Percentiles rank a stretch among this genome's conserved stretches.
These are phyloP conservation scores for Dendryphion nanum DNA, from an alignment of 2,329 filamentous ascomycete genomes.

Conservation along the genomic window DNA sequence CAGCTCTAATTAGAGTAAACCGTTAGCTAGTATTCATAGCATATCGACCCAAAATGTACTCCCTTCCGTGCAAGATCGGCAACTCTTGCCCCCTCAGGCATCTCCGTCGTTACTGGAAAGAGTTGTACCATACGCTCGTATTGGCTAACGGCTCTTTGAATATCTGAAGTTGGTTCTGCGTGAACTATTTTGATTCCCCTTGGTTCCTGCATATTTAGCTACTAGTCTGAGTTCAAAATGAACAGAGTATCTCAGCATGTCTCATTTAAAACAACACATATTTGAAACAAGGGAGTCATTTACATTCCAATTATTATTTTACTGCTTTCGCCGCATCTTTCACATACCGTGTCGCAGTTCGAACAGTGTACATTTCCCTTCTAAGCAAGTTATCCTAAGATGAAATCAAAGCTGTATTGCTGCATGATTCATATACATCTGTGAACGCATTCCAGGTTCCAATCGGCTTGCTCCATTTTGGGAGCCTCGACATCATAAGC, in stretches of 20 bases:
- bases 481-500: background rate
- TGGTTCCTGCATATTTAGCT: slow-evolving; percentile 2
- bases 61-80: too few relatives aligned
- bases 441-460: background rate
- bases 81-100: slow-evolving; percentile 8
- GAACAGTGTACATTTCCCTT: slow-evolving; percentile 16
- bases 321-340: slow-evolving; percentile 12
- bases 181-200: slow-evolving; percentile 5
- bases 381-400: too few relatives aligned
- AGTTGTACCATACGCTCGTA: slow-evolving; percentile 12
- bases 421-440: too few relatives aligned
- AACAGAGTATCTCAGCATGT: slow-evolving; percentile 11
- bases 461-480: background rate
- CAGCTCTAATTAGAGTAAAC: too few relatives aligned
- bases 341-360: slow-evolving; percentile 16
- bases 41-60: too few relatives aligned
- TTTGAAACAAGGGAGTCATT: slow-evolving; percentile 7
- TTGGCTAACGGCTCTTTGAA: slow-evolving; percentile 5
- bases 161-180: slow-evolving; percentile 4
- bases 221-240: background rate
- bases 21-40: too few relatives aligned
- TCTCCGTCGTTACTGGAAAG: slow-evolving; percentile 2
- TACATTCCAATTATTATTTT: slow-evolving; percentile 8
- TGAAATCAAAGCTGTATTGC: too few relatives aligned
- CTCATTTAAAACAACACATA: background rate